Base-by-base conservation (phyloP, 306 rosid species). In the Malus asiatica region DNA sequence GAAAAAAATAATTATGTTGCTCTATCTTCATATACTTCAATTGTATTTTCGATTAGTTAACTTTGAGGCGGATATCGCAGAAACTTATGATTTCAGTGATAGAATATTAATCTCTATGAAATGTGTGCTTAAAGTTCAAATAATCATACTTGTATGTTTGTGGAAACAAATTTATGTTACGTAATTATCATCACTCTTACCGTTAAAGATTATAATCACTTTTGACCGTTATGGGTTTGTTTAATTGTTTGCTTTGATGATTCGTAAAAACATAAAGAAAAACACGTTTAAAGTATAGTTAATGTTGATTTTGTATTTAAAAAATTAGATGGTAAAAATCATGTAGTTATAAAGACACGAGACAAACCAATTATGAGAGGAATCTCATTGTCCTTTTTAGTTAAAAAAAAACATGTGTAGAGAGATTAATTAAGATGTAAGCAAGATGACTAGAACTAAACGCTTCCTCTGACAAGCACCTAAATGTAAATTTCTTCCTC, bases 141-240 rank as follows among this genome's bases (percentile, higher is more conserved):
- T 48, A 6, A 4, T 48, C 55, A 15, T 15, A 18, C 8, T 14
- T 14, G 53, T 48, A 48, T 15, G 55, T 48, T 48, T 46, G 53
- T 2, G 4, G 0, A 15, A 48, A 15, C 55, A 15, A 48, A 48
- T 14, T 48, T 48, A 15, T 16, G 20, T 15, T 14, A 14, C 8
- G 2, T 48, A 48, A 48, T 48, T 48, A 48, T 48, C 63, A 22
- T 58, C 16, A 2, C 16, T 22, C 4, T 6, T 35, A 35, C 40
- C 40, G 40, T 35, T 35, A 35, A 0, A 2, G 2, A 48, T 48
- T 48, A 48, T 48, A 16, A 22, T 58, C 16, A 11, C 16, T 58
- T 11, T 2, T 4, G 23, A 0, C 14, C 0, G 3, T 58, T 58
- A 22, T 5, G 1, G 3, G 4, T 58, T 0, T 12, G 0, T 22